Evolutionary conservation across 2,329 filamentous ascomycete genomes (phyloP).

Genomic region (Fusarium ambrosium): DNA sequence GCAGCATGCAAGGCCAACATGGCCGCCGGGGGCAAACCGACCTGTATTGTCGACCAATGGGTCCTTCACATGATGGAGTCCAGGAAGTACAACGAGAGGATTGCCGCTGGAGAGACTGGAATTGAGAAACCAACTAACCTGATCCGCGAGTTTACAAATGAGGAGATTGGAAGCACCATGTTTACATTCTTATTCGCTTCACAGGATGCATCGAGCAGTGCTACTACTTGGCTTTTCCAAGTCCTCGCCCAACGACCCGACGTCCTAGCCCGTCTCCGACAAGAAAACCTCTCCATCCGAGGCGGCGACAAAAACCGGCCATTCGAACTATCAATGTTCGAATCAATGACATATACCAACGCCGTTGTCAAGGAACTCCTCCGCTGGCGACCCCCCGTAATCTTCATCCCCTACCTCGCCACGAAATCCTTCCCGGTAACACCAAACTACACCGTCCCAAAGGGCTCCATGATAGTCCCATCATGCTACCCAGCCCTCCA

Average conservation of each 20-base stretch:
- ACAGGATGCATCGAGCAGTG: constrained; percentile 66
- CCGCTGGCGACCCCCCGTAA: constrained; percentile 65
- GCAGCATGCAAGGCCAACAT: constrained; percentile 80
- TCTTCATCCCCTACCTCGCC: constrained; percentile 66
- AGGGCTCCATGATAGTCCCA: constrained; percentile 63
- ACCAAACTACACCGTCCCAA: constrained; percentile 62
- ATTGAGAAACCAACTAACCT: constrained; percentile 61
- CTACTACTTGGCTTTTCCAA: constrained; percentile 67
- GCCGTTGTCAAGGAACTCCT: constrained; percentile 68
- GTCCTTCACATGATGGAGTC: constrained; percentile 80
- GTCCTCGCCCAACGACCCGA: constrained; percentile 65
- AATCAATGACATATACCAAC: constrained; percentile 64
- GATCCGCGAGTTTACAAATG: constrained; percentile 64
- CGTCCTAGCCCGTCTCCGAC: constrained; percentile 59
- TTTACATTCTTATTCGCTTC: constrained; percentile 69
- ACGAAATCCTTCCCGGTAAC: constrained; percentile 63
- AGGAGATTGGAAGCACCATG: constrained; percentile 64
- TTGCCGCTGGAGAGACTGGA: constrained; percentile 68
- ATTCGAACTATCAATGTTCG: constrained; percentile 61
- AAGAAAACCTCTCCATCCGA: constrained; percentile 61
- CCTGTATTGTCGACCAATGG: constrained; percentile 85
- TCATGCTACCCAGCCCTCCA: constrained; percentile 66
- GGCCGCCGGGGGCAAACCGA: constrained; percentile 75
- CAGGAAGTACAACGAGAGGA: constrained; percentile 72
- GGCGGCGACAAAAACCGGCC: constrained; percentile 57